Conservation (phyloP, 2,329 filamentous ascomycete genomes). For the Dactylellina haptotyla region DNA sequence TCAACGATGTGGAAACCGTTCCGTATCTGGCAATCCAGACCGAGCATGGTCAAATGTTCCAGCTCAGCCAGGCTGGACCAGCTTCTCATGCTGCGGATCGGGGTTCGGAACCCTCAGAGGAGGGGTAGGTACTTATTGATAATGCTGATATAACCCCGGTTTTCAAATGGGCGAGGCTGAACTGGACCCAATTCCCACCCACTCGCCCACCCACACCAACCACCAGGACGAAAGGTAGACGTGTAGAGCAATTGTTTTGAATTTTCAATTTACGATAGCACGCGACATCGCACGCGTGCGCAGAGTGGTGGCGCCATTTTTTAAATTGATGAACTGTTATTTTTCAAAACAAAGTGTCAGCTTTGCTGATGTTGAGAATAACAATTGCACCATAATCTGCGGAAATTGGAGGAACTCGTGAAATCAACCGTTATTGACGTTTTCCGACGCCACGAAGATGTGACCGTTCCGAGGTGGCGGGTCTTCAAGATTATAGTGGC, state of each 20-base stretch:
- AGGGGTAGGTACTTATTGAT: not conserved
- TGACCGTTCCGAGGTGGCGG: not conserved
- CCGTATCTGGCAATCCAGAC: conserved; percentile 30
- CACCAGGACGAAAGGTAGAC: conserved; percentile 1
- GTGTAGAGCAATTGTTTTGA: conserved; percentile 23
- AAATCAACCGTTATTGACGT: no score
- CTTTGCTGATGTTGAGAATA: no score
- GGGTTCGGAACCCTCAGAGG: conserved; percentile 20
- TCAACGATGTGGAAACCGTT: conserved; percentile 3
- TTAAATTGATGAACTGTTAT: not conserved
- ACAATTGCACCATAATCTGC: not conserved
- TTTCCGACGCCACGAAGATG: not conserved
- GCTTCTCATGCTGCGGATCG: conserved; percentile 18
- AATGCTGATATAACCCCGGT: not conserved
- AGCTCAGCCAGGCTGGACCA: conserved; percentile 9
- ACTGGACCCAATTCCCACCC: not conserved
- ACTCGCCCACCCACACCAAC: not conserved
- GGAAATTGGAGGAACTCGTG: no score
- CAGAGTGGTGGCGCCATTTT: not conserved
- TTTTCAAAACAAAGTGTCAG: conserved; percentile 2
- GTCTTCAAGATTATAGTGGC: no score
- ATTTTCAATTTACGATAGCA: not conserved
- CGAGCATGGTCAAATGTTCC: conserved; percentile 35
- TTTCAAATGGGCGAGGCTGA: conserved; percentile 9
- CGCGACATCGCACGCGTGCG: conserved; percentile 13